Evolutionary conservation across 1,284 basidiomycete species (phyloP), one percentile per base, ranked within the genome.

Genomic region (Waitea zeae): DNA sequence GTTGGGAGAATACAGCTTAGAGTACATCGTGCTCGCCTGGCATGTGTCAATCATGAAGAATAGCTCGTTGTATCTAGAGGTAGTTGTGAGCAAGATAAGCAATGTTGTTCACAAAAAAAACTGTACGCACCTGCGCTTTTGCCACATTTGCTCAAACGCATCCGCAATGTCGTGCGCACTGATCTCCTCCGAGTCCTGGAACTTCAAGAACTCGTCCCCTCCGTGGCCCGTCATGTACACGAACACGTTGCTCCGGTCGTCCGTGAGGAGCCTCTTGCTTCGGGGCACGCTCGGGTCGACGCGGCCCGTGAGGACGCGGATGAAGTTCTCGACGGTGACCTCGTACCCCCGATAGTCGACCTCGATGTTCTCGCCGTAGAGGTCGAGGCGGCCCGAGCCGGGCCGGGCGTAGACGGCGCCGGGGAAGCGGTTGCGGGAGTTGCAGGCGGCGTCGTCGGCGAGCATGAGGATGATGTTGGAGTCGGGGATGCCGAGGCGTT

Each of bases 1-100:
- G 48, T 96, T 92, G 1, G 93, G 92, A 1, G 87, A 92, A 57
- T 97, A 96, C 46, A 97, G 78, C 47, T 89, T 83, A 30, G 81
- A 77, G 50, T 87, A 95, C 76, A 98, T 81, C 1, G 88, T 89
- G 49, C 90, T 95, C 17, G 93, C 95, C 56, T 98, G 92, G 48
- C 95, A 98, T 0, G 93, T 98, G 51, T 99, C 93, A 43, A 95
- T 80, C 83, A 97, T 95, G 62, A 96, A 96, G 47, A 98, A 71
- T 27, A 99, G 76, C 53, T 93, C 87, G 53, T 97, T 93, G 60
- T 97, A 98, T 38, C 88, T 89, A 44, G 11, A 17, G 24, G 33
- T 28, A 17, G 33, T 29, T n/a, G n/a, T 19, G 19, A 5, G 24
- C 24, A 26, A n/a, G 24, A n/a, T 7, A 9, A 26, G 24, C n/a